phyloP scores from a whole-genome alignment of 805 yeast species.

The Ogataea dorogensis region DNA sequence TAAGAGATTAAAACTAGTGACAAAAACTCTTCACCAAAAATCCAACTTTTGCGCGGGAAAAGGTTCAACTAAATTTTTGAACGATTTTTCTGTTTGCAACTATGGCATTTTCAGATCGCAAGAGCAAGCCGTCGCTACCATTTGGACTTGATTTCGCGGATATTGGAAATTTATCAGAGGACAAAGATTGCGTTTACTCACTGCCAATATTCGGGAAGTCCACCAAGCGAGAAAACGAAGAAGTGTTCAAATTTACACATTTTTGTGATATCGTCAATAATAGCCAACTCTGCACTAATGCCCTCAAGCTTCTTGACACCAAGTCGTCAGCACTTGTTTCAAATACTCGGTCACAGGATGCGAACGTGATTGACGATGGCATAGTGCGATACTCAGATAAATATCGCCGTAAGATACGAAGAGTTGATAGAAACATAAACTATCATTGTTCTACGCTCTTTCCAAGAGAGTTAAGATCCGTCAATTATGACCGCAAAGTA shows the following conservation, averaged over 20 bases:
- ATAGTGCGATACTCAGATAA: conserved; percentile 79
- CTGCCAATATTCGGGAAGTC: conserved; percentile 67
- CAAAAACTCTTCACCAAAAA: background rate
- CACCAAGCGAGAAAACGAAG: conserved; percentile 46
- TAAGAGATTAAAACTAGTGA: no score
- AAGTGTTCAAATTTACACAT: conserved; percentile 55
- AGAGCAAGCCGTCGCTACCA: conserved; percentile 51
- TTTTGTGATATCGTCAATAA: conserved; percentile 54
- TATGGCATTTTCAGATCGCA: conserved; percentile 59
- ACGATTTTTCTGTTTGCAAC: background rate
- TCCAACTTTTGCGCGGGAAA: background rate
- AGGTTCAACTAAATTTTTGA: background rate
- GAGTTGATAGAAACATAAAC: conserved; percentile 34
- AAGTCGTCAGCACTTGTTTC: no score
- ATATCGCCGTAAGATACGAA: conserved; percentile 2
- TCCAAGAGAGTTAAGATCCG: conserved; percentile 73
- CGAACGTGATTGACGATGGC: conserved; percentile 52
- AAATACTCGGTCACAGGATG: no score
- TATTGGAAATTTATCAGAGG: conserved; percentile 39
- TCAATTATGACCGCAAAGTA: conserved; percentile 56
- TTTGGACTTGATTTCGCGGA: conserved; percentile 72
- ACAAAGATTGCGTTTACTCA: conserved; percentile 39
- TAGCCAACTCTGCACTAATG: conserved; percentile 60
- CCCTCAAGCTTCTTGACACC: conserved; percentile 36
- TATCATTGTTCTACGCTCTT: conserved; percentile 71